Conservation (phyloP, 1,139 yeast species). For the Pichia sp. region DNA sequence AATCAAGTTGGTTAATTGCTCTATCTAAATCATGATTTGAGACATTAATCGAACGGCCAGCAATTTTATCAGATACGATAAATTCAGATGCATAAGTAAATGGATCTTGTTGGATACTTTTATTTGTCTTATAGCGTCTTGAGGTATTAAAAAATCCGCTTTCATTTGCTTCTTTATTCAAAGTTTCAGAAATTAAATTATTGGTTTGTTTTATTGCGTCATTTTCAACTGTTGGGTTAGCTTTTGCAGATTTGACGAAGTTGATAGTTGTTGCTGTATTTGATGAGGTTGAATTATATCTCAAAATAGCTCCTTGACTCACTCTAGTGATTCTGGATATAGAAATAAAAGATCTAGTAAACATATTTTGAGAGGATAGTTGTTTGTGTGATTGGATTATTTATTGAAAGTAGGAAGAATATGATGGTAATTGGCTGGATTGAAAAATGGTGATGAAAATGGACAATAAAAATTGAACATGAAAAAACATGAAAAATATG, state of each 20-base stretch:
- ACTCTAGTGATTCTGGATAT: not conserved
- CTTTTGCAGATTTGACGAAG: conserved; percentile 4
- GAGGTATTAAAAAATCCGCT: not conserved
- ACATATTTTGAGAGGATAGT: not conserved
- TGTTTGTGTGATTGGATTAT: too few relatives aligned
- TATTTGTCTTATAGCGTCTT: too few relatives aligned
- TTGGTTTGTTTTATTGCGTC: conserved; percentile 1
- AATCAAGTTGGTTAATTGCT: conserved; percentile 33
- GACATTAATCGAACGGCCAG: conserved; percentile 38
- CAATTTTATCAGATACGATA: conserved; percentile 36
- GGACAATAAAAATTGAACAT: not conserved
- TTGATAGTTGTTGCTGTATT: conserved; percentile 7
- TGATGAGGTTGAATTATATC: conserved; percentile 4
- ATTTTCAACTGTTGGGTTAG: not conserved
- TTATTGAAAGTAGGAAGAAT: too few relatives aligned
- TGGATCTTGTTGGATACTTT: conserved; percentile 14
- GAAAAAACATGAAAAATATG: too few relatives aligned
- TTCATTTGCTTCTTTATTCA: not conserved
- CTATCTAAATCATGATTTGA: conserved; percentile 32
- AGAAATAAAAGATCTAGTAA: not conserved
- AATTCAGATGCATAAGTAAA: conserved; percentile 26
- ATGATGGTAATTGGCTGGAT: not conserved
- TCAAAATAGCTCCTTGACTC: not conserved
- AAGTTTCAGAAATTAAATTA: conserved; percentile 3
- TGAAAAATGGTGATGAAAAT: not conserved